Evolutionary conservation across 306 rosid genomes (phyloP).

Genomic region (Echinosophora koreensis): DNA sequence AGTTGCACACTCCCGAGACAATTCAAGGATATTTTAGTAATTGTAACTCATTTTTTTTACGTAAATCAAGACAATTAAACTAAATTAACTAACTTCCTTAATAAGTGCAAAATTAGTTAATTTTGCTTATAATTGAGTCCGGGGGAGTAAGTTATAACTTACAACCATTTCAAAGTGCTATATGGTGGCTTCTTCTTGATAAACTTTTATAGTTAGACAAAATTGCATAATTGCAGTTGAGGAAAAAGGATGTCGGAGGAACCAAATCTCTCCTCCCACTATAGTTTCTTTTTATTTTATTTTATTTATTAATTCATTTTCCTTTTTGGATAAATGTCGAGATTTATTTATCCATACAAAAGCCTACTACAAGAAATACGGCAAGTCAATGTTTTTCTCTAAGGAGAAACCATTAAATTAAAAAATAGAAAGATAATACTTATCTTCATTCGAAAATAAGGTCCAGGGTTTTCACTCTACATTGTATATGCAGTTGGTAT

Average conservation of each 20-base stretch:
- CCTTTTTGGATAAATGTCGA: no score
- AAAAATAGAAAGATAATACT: neutral
- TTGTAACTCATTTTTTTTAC: no score
- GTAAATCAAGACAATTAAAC: no score
- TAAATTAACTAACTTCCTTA: no score
- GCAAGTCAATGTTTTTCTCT: no score
- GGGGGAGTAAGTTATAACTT: no score
- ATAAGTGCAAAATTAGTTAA: no score
- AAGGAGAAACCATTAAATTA: neutral
- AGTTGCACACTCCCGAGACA: no score
- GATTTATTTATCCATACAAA: no score
- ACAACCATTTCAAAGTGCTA: slow-evolving; percentile 22
- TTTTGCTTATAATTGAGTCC: no score
- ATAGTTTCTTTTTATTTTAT: neutral
- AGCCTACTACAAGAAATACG: no score
- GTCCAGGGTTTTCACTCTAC: neutral
- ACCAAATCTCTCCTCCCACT: slow-evolving; percentile 4
- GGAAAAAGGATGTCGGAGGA: slow-evolving; percentile 7
- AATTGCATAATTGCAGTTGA: neutral
- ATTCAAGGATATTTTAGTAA: no score
- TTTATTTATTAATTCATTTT: neutral
- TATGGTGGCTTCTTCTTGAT: slow-evolving; percentile 27
- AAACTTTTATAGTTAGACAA: neutral
- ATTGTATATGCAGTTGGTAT: neutral
- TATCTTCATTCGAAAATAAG: neutral